Base-by-base conservation (phyloP, 2,329 filamentous ascomycete species). In the Aspergillus niger region DNA sequence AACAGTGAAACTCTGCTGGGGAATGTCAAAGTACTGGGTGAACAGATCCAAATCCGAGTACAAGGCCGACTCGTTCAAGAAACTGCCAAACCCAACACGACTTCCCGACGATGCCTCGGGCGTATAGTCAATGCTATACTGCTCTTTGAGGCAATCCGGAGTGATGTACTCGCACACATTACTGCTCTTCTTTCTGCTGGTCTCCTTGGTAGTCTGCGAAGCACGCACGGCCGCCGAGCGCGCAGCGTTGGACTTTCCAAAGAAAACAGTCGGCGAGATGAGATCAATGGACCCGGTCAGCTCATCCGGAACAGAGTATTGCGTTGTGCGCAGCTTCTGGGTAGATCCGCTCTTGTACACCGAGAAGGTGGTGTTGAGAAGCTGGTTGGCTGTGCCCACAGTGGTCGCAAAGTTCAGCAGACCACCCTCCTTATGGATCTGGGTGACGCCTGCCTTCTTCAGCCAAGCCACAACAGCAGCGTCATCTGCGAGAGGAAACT, bases 51-150 rank as follows among this genome's bases (percentile, higher is more conserved):
- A 69, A 63, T 85, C 83, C 3, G 68, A 69, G 65, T 80, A 80
- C 36, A 76, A 73, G 28, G 83, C 82, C 10, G 79, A 81, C 66
- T 85, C 66, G 66, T 83, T 81, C 20, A 85, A 71, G 70, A 85
- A 85, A 55, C 78, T 81, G 38, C 78, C 79, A 64, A 85, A 85
- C 20, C 77, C 82, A 13, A 83, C 74, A 15, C 77, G 77, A 68
- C 80, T 83, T 2, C 82, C 82, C 15, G 77, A 77, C 5, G 73
- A 73, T 5, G 76, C 69, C 30, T 79, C 73, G 8, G 81, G 74
- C 39, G 74, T 77, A 69, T 85, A 84, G 64, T 75, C 69, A 55
- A 81, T 76, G 63, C 81, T 81, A 74, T 85, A 85, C 38, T 82
- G 72, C 63, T 77, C 65, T 65, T 80, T 79, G 57, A 83, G 61